A percentile compares a stretch with the other conserved stretches of the same genome.
phyloP scores from a whole-genome alignment of 1,284 basidiomycete species.

The Sporisorium exsertum region DNA sequence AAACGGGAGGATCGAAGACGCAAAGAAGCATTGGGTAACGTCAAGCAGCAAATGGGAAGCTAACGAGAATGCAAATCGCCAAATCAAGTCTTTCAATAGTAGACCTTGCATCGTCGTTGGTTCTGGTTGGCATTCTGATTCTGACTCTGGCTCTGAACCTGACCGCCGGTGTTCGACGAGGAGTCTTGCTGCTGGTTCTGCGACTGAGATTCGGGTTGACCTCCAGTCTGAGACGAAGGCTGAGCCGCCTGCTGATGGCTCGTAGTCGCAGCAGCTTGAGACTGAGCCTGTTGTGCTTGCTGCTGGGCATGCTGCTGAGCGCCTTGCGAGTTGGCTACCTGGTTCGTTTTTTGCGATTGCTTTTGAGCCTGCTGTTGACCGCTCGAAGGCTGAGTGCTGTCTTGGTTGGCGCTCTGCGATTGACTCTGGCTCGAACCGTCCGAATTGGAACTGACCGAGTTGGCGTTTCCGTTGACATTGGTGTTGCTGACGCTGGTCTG shows the following conservation, averaged over 20 bases:
- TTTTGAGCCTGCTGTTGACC: conserved; percentile 16
- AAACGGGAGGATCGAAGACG: no score
- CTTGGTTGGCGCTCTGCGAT: conserved; percentile 20
- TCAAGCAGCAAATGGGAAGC: no score
- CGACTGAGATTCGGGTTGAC: conserved; percentile 9
- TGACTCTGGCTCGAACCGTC: conserved; percentile 24
- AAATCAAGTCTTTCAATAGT: neutral
- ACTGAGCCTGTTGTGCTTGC: conserved; percentile 7
- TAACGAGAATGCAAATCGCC: no score
- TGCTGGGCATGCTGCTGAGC: no score
- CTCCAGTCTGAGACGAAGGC: neutral
- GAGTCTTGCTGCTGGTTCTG: conserved; percentile 9
- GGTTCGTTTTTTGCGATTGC: no score
- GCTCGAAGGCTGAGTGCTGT: neutral
- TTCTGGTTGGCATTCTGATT: conserved; percentile 2
- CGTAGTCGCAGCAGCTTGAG: no score
- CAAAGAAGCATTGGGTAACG: no score
- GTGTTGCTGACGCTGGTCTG: conserved; percentile 27
- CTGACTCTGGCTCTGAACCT: no score
- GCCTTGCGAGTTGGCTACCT: no score
- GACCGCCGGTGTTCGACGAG: neutral
- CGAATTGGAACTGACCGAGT: conserved; percentile 34
- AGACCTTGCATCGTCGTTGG: conserved; percentile 11
- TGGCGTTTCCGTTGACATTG: conserved; percentile 28
- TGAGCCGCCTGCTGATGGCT: conserved; percentile 6